Conservation (phyloP, 2,329 filamentous ascomycete species). For the Calonectria leucothoes region DNA sequence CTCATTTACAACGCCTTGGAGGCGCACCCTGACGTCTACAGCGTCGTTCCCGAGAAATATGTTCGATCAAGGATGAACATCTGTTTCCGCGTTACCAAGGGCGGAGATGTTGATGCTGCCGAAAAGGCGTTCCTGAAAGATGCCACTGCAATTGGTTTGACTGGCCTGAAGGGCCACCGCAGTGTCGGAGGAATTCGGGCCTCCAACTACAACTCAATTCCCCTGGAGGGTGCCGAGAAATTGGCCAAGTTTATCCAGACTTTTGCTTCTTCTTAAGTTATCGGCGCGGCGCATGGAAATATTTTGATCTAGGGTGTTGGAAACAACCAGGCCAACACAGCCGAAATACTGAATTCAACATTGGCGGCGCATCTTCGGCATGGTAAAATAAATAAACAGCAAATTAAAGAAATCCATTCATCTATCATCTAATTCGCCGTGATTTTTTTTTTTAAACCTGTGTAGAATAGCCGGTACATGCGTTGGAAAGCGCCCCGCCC, state of each 20-base stretch:
- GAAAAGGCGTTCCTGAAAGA: slow-evolving; percentile 86
- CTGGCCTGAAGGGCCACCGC: slow-evolving; percentile 89
- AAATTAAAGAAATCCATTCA: background rate
- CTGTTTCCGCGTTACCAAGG: slow-evolving; percentile 80
- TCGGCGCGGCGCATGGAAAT: background rate
- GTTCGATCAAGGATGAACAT: slow-evolving; percentile 94
- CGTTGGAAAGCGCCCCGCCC: background rate
- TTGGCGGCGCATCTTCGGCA: slow-evolving; percentile 7
- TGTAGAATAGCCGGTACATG: background rate
- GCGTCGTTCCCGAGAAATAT: slow-evolving; percentile 78
- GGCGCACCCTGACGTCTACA: slow-evolving; percentile 77
- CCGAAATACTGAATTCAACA: slow-evolving; percentile 37
- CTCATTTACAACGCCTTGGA: slow-evolving; percentile 84
- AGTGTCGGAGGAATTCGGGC: slow-evolving; percentile 78
- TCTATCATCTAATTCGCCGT: background rate
- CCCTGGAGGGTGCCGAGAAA: slow-evolving; percentile 74
- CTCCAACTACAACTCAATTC: slow-evolving; percentile 90
- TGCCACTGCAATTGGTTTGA: slow-evolving; percentile 74
- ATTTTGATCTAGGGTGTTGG: background rate
- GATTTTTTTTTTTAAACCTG: background rate
- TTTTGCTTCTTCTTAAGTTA: slow-evolving; percentile 54
- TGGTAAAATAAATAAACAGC: background rate
- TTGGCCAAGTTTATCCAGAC: slow-evolving; percentile 71
- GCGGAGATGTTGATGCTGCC: slow-evolving; percentile 71
- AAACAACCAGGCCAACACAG: slow-evolving; percentile 19